Base-by-base conservation (phyloP, 2,329 filamentous ascomycete genomes). In the Emericellopsis atlantica region DNA sequence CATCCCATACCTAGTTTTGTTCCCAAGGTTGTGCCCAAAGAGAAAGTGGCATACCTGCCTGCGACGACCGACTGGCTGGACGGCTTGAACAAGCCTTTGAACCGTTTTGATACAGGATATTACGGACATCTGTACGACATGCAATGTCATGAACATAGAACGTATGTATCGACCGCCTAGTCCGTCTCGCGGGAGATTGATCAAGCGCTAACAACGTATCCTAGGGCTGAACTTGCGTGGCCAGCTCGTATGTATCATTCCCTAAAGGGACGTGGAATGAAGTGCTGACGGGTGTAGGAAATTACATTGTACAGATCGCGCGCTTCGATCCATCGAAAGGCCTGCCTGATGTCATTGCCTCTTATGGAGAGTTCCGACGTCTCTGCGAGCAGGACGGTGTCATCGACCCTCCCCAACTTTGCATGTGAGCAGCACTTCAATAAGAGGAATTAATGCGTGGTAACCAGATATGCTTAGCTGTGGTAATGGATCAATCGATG, bases 241-340 rank as follows among this genome's bases (percentile, higher is more conserved):
- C 75, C 78, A 4, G 61, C 65, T 10, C 72, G 67, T 62, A 49
- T 49, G 58, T 49, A 24, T n/a, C 33, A 3, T 35, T n/a, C 10
- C 36, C 9, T 29, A 11, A n/a, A 14, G 24, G 36, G 24, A n/a
- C 5, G 8, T 14, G 36, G 6, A 14, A 15, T 38, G 21, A 24
- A 18, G 10, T 21, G n/a, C 14, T 29, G 22, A 29, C 26, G 3
- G 6, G 4, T 14, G 18, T 37, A 57, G 71, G 80, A 48, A 73
- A 79, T 53, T 92, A 88, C 57, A 85, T 92, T 49, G 72, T 82
- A 6, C 85, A 92, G 55, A 76, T 90, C 22, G 83, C 85, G 2
- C 80, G 85, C 16, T 92, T 92, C 54, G 85, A 92, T 49, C 85
- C 85, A 0, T 78, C 84, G 37, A 92, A 90, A 61, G 85, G 85